Base-by-base conservation (phyloP, 164 flowering plant species). In the Stephania cephalantha region DNA sequence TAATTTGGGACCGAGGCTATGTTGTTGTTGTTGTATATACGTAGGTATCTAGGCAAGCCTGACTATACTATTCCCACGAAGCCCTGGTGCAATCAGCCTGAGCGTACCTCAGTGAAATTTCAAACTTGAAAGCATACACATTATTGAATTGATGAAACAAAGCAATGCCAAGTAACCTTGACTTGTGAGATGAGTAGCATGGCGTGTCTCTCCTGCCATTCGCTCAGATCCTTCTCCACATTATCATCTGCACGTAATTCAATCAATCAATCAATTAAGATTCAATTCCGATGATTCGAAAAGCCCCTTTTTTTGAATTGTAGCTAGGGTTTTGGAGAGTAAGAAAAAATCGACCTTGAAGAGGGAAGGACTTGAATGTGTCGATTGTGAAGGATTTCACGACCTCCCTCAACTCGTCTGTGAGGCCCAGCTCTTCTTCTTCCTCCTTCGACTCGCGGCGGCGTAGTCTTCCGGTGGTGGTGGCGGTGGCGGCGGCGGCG, bases 181-280 rank as follows among this genome's bases (percentile, higher is more conserved):
- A 84, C 88, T 80, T 80, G 83, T 61, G 94, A 87, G 22, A 95
- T 89, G 44, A 93, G 86, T 72, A 93, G 87, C 5, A 71, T 78
- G 42, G 97, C 99, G 74, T 95, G 99, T 25, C 78, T 76, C 79
- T 90, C 88, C 80, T 95, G 97, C 97, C 97, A 95, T 1, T 88
- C 90, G 2, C 92, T 88, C 22, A 95, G 88, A 84, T 91, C 95
- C 76, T 82, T 80, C 68, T 86, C 71, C 30, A 86, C 83, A 73
- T 84, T 88, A 13, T 25, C 82, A 76, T 83, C 88, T 78, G 84
- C 74, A 74, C 30, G 76, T 35, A 74, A 71, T 78, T 73, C 46
- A 70, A 73, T 61, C 66, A 73, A 35, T 35, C 42, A 35, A 35
- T 35, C 42, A 35, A 35, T 2, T 25, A 25, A 25, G 25, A 25